These are phyloP conservation scores for Metschnikowia amazonensis DNA, from an alignment of 805 yeast genomes.

Conservation along the genomic window DNA sequence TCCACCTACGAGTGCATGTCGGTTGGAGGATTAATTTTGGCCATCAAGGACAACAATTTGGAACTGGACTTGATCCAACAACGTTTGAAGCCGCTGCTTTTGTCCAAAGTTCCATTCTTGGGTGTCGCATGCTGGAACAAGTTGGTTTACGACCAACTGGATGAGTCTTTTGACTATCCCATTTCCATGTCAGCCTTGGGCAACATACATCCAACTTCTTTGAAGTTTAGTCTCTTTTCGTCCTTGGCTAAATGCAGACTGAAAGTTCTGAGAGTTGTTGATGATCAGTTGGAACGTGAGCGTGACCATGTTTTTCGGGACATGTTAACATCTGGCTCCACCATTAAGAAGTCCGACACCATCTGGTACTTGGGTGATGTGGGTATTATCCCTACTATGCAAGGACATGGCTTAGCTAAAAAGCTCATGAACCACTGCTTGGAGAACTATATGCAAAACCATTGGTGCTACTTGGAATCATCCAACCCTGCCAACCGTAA, in stretches of 20 bases:
- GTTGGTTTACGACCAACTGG: constrained; percentile 22
- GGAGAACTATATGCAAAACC: constrained; percentile 39
- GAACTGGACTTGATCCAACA: constrained; percentile 30
- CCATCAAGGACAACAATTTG: constrained; percentile 46
- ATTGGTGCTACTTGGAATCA: constrained; percentile 49
- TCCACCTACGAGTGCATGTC: constrained; percentile 49
- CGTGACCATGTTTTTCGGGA: constrained; percentile 38
- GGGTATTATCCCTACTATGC: constrained; percentile 54
- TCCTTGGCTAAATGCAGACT: constrained; percentile 45
- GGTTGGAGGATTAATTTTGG: constrained; percentile 48
- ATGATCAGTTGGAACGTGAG: constrained; percentile 42
- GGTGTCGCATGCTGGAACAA: constrained; percentile 52
- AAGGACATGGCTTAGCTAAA: constrained; percentile 58
- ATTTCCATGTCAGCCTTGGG: constrained; percentile 20
- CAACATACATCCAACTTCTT: constrained; percentile 28
- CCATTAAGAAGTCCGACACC: constrained; percentile 30
- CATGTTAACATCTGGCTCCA: constrained; percentile 23
- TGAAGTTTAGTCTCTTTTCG: constrained; percentile 36
- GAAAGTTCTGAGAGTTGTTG: constrained; percentile 48
- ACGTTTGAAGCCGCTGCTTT: constrained; percentile 24
- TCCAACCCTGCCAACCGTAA: constrained; percentile 52
- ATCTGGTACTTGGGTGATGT: constrained; percentile 59
- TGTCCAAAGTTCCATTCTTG: constrained; percentile 40
- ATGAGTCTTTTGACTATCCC: constrained; percentile 21
- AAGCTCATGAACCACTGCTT: constrained; percentile 48